Base-by-base conservation (phyloP, 2,329 filamentous ascomycete genomes). In the Calonectria pauciramosa region DNA sequence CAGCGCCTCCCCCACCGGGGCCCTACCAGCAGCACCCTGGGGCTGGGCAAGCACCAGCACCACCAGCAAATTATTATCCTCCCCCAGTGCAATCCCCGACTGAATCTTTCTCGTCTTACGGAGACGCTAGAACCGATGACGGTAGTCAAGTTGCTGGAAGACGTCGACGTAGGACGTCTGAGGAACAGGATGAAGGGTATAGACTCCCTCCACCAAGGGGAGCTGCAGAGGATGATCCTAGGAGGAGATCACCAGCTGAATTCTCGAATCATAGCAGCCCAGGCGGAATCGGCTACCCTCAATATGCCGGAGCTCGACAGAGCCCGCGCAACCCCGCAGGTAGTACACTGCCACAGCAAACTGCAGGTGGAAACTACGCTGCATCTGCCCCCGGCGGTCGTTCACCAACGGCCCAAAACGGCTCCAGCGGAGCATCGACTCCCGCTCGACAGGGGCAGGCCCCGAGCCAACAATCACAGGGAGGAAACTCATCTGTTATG, bases 221-320 rank as follows among this genome's bases (percentile, higher is more conserved):
- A 16, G 82, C 83, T 32, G 84, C 84, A 51, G 89, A 91, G 20
- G 89, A 90, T 34, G 88, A 90, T 73, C 85, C 86, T 38, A 86
- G 88, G 65, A 84, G 89, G 75, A 86, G 89, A 70, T 91, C 89
- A 14, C 89, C 89, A 13, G 87, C 86, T 23, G 89, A 89, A 32
- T 87, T 86, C 67, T 86, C 87, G 41, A 87, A 85, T 76, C 86
- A 84, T 73, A 88, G 86, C 79, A 90, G 89, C 68, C 88, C 89
- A 23, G 84, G 84, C 28, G 85, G 84, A 41, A 82, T 86, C 68
- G 78, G 83, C 26, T 87, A 89, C 44, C 84, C 78, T 4, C 78
- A 86, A 10, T 86, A 84, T 68, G 84, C 82, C 76, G 82, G 83
- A 77, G 75, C 83, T 23, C 81, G 84, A 67, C 83, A 86, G 52